Base-by-base conservation (phyloP, 2,329 filamentous ascomycete species). In the Boeremia lycopersici region DNA sequence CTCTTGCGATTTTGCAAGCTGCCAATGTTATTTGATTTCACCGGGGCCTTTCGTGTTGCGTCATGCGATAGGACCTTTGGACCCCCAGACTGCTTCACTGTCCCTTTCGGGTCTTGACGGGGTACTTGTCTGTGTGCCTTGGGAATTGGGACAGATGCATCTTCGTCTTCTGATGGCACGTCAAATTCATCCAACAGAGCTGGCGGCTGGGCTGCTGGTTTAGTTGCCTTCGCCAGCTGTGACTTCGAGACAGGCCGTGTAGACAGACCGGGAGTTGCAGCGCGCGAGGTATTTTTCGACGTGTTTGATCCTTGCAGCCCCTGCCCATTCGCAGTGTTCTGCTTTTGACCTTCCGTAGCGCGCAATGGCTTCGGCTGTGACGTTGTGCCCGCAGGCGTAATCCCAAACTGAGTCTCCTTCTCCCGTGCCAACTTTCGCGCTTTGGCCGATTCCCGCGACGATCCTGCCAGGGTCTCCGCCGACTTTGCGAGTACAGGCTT, bases 1-100 rank as follows among this genome's bases (percentile, higher is more conserved):
- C 72, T 61, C 53, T 74, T 75, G 15, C 72, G 67, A 53, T 71
- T 73, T 30, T 65, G 68, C 13, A 65, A 64, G 23, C 61, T 50
- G 35, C 61, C 67, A 7, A 72, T 71, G n/a, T 67, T 63, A 44
- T 70, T 70, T 2, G 71, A 69, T 8, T 69, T 67, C 0, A 43
- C 46, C 1, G 48, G 53, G 2, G 52, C 45, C 26, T 58, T 63
- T 8, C 55, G 62, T 11, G 35, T n/a, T 13, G 23, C 10, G 17
- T 41, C 34, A n/a, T 45, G 15, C 4, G 39, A 17, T 4, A 54
- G 31, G 28, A 17, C 25, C 34, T 29, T 39, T 4, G 36, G 6
- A 13, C 49, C 44, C 13, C n/a, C 39, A 15, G 34, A 19, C 30
- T 59, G 49, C 30, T 68, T 69, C 19, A 34, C 38, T 28, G 44